Conservation (phyloP, 2,329 filamentous ascomycete genomes). For the Fusarium duplospermum region DNA sequence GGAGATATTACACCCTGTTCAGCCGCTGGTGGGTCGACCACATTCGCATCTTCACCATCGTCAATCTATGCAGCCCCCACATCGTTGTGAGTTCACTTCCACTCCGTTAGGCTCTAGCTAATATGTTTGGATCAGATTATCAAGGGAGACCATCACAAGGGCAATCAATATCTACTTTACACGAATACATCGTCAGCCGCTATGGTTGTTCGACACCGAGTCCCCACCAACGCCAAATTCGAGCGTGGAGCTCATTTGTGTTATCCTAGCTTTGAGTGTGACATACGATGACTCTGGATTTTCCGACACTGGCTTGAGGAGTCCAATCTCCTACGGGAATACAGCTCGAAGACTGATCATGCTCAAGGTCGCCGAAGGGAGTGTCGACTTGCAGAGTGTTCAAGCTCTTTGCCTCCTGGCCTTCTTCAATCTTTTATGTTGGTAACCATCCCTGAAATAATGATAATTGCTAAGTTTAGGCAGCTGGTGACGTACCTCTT, state of each 20-base stretch:
- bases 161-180: conserved; percentile 25
- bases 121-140: neutral
- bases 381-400: neutral
- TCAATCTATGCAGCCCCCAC: neutral
- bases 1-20: conserved; percentile 14
- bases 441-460: rapidly evolving
- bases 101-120: neutral
- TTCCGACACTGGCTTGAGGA: neutral
- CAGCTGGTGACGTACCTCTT: conserved; percentile 11
- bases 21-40: neutral
- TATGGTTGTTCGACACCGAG: conserved; percentile 19
- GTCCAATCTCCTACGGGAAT: conserved; percentile 1
- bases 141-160: neutral
- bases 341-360: conserved; percentile 9
- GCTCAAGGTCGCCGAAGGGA: conserved; percentile 22
- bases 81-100: neutral
- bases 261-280: conserved; percentile 8
- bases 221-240: neutral
- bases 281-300: neutral
- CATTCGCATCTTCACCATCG: neutral
- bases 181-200: conserved; percentile 23
- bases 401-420: conserved; percentile 17
- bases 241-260: conserved; percentile 3
- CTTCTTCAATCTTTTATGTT: conserved; percentile 19
- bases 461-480: neutral